Evolutionary conservation across 495 filamentous ascomycete genomes (phyloP), one percentile per base, ranked within the genome.

Genomic region (Hypoxylon rickii): DNA sequence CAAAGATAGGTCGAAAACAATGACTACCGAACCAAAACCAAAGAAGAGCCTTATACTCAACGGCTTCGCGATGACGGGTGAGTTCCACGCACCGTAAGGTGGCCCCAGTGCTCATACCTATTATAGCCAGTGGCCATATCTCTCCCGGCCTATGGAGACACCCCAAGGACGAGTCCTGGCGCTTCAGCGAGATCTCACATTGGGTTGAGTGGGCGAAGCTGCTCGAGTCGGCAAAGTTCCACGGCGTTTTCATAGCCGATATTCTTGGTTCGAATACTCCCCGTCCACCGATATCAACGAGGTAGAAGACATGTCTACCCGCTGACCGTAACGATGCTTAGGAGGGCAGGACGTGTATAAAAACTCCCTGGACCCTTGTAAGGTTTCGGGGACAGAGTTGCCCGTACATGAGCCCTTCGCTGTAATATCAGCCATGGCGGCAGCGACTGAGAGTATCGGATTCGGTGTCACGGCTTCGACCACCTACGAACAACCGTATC

Each of bases 401-500:
- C 86, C 86, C 0, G 83, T 87, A 2, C 85, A 84, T 37, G 74
- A 79, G 40, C 76, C 70, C 17, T 63, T 72, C 12, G 69, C 65
- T 3, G 71, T 79, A 12, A 73, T 79, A 32, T 66, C 78, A 0
- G 76, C 76, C 17, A 78, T 78, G 74, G 75, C 75, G 0, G 73
- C 74, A 11, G 73, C 65, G 3, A 89, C 85, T 12, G 68, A 86
- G 61, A 83, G 74, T 31, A 71, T 89, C 3, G 86, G 85, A 7
- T 75, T 89, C 49, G 83, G 85, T 46, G 77, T 90, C 36, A 90
- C 87, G 13, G 76, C 80, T 15, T 76, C 78, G 31, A 87, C 79
- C 4, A 88, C 84, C 13, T 89, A 87, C 55, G 86, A 88, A 64
- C 81, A 83, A 56, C 86, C 86, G 0, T 89, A 86, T 65, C 84